Base-by-base conservation (phyloP, 345 rosid genomes). In the Populus tremula region DNA sequence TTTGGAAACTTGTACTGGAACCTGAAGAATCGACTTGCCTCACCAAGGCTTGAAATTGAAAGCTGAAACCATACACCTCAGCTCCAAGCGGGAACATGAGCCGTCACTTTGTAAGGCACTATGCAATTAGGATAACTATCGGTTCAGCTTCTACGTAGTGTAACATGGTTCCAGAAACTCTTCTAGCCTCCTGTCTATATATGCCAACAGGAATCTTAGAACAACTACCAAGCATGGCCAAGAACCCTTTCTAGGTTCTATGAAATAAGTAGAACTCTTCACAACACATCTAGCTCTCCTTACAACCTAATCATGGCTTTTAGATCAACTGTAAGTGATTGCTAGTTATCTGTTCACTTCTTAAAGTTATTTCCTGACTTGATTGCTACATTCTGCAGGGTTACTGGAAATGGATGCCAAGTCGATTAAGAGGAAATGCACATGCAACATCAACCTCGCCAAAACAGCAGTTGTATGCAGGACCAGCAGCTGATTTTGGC, bases 401-500 rank as follows among this genome's bases (percentile, higher is more conserved):
- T 73, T 77, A 64, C 75, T 74, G 84, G 87, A 86, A 86, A 81
- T 86, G 72, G 43, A n/a, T 86, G 71, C 67, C 73, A 21, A 72
- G 70, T 50, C 79, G 80, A 20, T 39, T 82, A 7, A 79, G 83
- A 62, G 84, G 70, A 12, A 77, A 45, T 43, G 76, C 87, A 17
- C 89, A 87, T 61, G 53, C 86, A 0, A 86, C 92, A 5, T 75
- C 90, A 3, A 82, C 87, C 1, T 23, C 77, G 4, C 84, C 88
- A 1, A 85, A 79, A 79, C 11, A 81, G 63, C 88, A 82, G 76
- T 20, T 90, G 0, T 83, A 79, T 45, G 76, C 89, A 21, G 31
- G 65, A 5, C 62, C 89, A 0, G 54, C 80, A 0, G 49, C 85
- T 4, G 76, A 61, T 17, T 41, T 62, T n/a, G 50, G 47, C 2